phyloP scores from a whole-genome alignment of 1,284 basidiomycete species.

The Puccinia hordei region DNA sequence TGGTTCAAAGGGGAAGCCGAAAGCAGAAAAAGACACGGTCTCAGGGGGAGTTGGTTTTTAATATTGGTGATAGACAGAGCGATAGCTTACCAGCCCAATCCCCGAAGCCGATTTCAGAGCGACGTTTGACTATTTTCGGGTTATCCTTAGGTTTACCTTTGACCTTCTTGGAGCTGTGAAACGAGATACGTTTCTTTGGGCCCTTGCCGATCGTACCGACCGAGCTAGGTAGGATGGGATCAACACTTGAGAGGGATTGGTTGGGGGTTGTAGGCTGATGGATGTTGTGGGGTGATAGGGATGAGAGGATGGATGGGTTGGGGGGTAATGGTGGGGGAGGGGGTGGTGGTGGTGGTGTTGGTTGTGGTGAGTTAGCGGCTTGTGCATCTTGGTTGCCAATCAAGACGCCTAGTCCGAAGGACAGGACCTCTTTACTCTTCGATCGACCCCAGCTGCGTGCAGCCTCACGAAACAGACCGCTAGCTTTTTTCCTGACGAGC shows the following conservation, averaged over 20 bases:
- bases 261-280: not conserved
- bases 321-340: constrained; percentile 7
- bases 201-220: constrained; percentile 4
- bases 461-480: constrained; percentile 48
- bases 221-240: constrained; percentile 4
- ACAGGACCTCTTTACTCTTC: constrained; percentile 46
- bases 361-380: not conserved
- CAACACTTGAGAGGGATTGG: not conserved
- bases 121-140: constrained; percentile 28
- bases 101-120: constrained; percentile 48
- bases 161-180: constrained; percentile 42
- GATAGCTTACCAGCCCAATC: constrained; percentile 47
- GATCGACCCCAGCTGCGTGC: constrained; percentile 49
- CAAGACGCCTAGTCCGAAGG: constrained; percentile 39
- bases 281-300: not conserved
- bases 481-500: constrained; percentile 47
- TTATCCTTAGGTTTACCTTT: constrained; percentile 35
- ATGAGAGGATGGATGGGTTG: not conserved
- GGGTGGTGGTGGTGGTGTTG: constrained; percentile 1
- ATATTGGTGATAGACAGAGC: not conserved
- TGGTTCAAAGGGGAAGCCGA: not conserved
- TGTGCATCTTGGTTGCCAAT: constrained; percentile 23
- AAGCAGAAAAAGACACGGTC: constrained; percentile 1
- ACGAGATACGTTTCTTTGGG: constrained; percentile 45
- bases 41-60: not conserved